Evolutionary conservation across 176 grass and related monocot genomes (phyloP).

Genomic region (Musa troglodytarum): DNA sequence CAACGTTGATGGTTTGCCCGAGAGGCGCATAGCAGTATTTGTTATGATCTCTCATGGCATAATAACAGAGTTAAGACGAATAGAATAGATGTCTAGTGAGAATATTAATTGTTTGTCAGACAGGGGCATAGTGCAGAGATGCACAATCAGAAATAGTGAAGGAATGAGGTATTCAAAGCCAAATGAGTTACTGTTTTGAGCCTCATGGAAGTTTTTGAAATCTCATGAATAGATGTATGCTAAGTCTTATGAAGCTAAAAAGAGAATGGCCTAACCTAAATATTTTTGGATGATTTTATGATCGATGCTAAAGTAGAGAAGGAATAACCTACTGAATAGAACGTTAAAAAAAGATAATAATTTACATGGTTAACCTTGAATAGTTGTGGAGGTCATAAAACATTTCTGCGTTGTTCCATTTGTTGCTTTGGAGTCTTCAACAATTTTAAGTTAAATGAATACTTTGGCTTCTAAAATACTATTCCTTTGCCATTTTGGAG

Average conservation of each 20-base stretch:
- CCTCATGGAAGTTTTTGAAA: too few relatives aligned
- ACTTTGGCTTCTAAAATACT: neutral
- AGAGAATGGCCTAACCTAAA: neutral
- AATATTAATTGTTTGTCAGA: too few relatives aligned
- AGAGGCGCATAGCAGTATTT: too few relatives aligned
- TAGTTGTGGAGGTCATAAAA: neutral
- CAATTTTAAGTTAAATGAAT: neutral
- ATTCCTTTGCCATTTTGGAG: too few relatives aligned
- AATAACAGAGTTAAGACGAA: too few relatives aligned
- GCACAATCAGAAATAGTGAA: too few relatives aligned
- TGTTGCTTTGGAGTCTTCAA: neutral
- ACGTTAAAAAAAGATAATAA: neutral
- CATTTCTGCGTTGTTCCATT: neutral
- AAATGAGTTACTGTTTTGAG: too few relatives aligned
- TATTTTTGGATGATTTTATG: neutral
- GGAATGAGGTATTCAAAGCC: too few relatives aligned
- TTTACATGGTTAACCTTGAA: neutral
- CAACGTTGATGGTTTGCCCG: too few relatives aligned
- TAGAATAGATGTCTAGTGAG: too few relatives aligned
- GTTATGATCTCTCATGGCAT: too few relatives aligned
- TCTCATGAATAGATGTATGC: neutral
- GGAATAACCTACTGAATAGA: neutral
- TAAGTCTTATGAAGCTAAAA: neutral
- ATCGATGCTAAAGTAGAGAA: neutral
- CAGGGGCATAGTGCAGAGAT: too few relatives aligned